phyloP scores from a whole-genome alignment of 208 protist genomes.

The Acanthamoeba triangularis region DNA sequence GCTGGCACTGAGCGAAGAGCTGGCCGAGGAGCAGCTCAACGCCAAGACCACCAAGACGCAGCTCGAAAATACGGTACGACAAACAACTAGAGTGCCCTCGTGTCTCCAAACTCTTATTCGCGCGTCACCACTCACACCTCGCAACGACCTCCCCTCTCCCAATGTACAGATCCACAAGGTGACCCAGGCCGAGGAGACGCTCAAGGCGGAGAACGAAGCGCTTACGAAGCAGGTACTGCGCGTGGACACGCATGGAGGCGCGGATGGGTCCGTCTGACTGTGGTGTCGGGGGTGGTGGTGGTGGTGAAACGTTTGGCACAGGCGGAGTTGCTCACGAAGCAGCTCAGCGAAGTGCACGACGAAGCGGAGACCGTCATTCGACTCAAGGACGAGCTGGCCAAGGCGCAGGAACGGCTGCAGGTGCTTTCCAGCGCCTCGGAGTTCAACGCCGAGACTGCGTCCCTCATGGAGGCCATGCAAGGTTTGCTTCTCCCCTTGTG shows the following conservation, averaged over 20 bases:
- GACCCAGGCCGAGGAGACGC: not conserved
- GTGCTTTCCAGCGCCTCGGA: not conserved
- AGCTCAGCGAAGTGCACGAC: conserved; percentile 5
- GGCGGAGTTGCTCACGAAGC: conserved; percentile 9
- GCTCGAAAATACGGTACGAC: not conserved
- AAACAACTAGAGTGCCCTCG: not conserved
- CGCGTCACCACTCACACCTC: not conserved
- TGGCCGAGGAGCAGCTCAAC: conserved; percentile 24
- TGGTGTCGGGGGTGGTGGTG: no score
- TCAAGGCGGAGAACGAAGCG: conserved; percentile 36
- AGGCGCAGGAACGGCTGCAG: not conserved
- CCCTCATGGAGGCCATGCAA: conserved; percentile 45
- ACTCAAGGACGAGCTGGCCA: conserved; percentile 27
- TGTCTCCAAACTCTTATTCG: not conserved
- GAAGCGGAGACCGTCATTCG: conserved; percentile 13
- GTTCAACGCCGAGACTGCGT: conserved; percentile 2
- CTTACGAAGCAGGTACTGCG: not conserved
- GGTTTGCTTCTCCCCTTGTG: not conserved
- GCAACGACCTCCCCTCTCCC: no score
- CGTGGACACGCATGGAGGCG: no score
- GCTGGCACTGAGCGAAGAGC: not conserved
- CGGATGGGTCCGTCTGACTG: no score
- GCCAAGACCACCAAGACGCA: not conserved
- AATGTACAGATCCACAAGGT: not conserved
- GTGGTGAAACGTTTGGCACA: not conserved